These are phyloP conservation scores for Rickenella mellea DNA, from an alignment of 768 basidiomycete species.

Conservation along the genomic window DNA sequence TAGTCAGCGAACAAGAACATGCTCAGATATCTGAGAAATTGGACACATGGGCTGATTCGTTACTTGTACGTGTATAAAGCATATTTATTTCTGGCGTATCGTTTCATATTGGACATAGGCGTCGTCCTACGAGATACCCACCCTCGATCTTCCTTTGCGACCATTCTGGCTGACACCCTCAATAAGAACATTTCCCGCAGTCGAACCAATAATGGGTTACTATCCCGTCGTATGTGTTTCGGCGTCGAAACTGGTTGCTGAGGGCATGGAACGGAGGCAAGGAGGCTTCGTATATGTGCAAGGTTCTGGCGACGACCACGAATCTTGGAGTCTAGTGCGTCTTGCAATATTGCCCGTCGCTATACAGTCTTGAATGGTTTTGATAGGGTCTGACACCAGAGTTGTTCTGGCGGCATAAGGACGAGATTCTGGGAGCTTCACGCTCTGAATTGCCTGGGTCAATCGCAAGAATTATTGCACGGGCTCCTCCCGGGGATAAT, in stretches of 20 bases:
- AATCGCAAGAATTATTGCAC: constrained; percentile 16
- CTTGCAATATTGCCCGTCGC: constrained; percentile 1
- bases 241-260: constrained; percentile 63
- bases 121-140: constrained; percentile 63
- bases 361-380: not conserved
- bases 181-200: constrained; percentile 38
- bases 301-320: constrained; percentile 93
- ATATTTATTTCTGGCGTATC: not conserved
- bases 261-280: constrained; percentile 49
- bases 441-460: constrained; percentile 42
- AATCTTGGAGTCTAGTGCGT: constrained; percentile 74
- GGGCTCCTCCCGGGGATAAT: not conserved
- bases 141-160: constrained; percentile 55
- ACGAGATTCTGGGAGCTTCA: constrained; percentile 33
- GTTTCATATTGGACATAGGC: constrained; percentile 27
- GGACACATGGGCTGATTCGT: constrained; percentile 56
- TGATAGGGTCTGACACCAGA: constrained; percentile 64
- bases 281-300: constrained; percentile 83
- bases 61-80: constrained; percentile 42
- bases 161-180: constrained; percentile 86
- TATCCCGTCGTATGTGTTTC: constrained; percentile 77
- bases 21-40: constrained; percentile 61
- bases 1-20: constrained; percentile 70
- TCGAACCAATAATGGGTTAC: constrained; percentile 29
- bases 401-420: constrained; percentile 58